These are phyloP conservation scores for Fusarium sterilihyphosum DNA, from an alignment of 2,329 filamentous ascomycete species.

Conservation along the genomic window DNA sequence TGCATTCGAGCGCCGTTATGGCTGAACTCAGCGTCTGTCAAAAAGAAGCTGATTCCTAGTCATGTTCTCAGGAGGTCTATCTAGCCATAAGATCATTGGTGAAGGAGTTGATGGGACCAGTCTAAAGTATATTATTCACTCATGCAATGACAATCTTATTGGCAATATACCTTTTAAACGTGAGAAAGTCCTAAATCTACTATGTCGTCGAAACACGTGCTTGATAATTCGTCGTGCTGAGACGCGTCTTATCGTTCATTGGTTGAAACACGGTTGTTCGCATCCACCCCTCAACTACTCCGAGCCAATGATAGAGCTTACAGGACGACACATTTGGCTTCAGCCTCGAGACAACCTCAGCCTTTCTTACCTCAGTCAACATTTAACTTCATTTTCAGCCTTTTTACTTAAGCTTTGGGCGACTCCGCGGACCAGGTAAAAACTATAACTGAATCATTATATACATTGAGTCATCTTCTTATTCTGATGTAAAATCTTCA, in stretches of 20 bases:
- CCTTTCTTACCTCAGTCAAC: slow-evolving; percentile 33
- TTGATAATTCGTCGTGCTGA: background rate
- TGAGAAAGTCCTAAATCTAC: background rate
- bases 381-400: slow-evolving; percentile 14
- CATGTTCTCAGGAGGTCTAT: background rate
- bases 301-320: slow-evolving; percentile 26
- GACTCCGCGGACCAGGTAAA: slow-evolving; percentile 1
- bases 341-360: slow-evolving; percentile 37
- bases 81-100: background rate
- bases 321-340: slow-evolving; percentile 16
- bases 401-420: slow-evolving; percentile 16
- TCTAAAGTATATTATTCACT: background rate
- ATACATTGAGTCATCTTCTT: background rate
- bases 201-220: background rate
- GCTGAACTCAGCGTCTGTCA: background rate
- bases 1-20: background rate
- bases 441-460: slow-evolving; percentile 23
- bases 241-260: slow-evolving; percentile 21
- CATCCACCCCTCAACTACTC: slow-evolving; percentile 15
- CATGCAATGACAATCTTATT: background rate
- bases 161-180: background rate
- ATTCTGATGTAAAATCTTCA: slow-evolving; percentile 23
- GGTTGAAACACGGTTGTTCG: slow-evolving; percentile 26
- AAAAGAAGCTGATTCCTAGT: background rate
- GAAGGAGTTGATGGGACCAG: background rate